Conservation (phyloP, 495 filamentous ascomycete genomes). For the Podospora pseudopauciseta region DNA sequence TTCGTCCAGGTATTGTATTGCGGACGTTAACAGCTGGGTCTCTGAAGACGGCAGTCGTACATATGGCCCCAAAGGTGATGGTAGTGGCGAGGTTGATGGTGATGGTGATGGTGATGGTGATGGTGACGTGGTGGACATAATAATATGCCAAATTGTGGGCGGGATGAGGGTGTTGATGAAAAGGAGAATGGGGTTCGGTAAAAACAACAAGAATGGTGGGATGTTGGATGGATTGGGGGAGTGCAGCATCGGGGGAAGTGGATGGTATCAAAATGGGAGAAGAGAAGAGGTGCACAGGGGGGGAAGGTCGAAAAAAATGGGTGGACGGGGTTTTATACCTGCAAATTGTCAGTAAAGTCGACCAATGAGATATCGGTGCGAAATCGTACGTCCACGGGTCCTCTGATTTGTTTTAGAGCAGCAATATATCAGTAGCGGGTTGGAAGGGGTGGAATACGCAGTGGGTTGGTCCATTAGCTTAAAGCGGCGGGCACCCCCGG, state of each 20-base stretch:
- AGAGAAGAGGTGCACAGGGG: background rate
- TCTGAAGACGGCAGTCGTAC: too few species aligned
- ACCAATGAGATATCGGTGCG: background rate
- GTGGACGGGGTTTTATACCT: background rate
- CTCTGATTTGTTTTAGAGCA: background rate
- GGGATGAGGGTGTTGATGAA: constrained; percentile 6
- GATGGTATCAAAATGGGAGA: background rate
- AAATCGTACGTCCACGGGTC: background rate
- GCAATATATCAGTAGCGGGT: background rate
- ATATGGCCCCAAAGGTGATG: background rate
- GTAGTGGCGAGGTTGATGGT: background rate
- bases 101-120: background rate
- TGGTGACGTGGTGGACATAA: background rate
- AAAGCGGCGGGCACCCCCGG: background rate
- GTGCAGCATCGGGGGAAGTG: background rate
- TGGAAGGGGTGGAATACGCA: background rate
- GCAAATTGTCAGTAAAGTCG: background rate
- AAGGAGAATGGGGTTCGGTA: background rate
- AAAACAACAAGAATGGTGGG: background rate
- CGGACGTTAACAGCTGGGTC: background rate
- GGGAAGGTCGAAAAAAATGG: background rate
- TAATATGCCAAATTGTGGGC: background rate
- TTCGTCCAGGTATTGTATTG: background rate
- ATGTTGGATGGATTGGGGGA: background rate
- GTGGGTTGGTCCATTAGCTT: background rate